Percentiles rank a stretch among this genome's conserved stretches.
These are phyloP conservation scores for Cladophialophora chaetospira DNA, from an alignment of 2,329 filamentous ascomycete genomes.

Conservation along the genomic window DNA sequence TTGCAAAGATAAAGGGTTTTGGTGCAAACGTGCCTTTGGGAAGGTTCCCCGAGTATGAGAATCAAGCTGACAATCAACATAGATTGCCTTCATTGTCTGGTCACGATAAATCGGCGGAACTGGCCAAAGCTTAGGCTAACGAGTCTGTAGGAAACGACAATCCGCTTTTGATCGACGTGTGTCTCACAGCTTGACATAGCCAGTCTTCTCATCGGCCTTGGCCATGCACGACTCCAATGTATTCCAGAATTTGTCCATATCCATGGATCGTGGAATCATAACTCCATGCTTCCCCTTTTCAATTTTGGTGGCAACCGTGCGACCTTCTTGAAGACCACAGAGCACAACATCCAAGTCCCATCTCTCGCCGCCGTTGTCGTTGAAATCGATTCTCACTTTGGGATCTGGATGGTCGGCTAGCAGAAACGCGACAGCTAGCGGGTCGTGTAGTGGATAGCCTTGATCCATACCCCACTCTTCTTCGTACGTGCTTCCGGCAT, in stretches of 20 bases:
- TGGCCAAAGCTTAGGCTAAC: too few species aligned
- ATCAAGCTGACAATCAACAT: too few species aligned
- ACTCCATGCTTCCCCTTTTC: constrained; percentile 63
- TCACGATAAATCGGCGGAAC: too few species aligned
- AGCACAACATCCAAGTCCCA: constrained; percentile 49
- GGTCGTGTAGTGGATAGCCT: constrained; percentile 89
- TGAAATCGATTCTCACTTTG: constrained; percentile 46
- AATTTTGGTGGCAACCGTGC: constrained; percentile 40
- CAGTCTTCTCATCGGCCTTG: constrained; percentile 59
- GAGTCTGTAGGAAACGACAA: too few species aligned
- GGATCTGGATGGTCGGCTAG: constrained; percentile 61
- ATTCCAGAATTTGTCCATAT: constrained; percentile 74
- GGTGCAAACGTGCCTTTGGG: too few species aligned
- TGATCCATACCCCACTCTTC: constrained; percentile 74
- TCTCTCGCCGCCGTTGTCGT: constrained; percentile 50
- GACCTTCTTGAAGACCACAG: constrained; percentile 14
- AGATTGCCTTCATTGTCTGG: too few species aligned
- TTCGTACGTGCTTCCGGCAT: constrained; percentile 85
- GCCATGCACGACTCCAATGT: constrained; percentile 72
- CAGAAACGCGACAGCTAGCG: constrained; percentile 79
- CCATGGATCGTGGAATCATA: constrained; percentile 72
- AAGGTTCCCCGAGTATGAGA: too few species aligned
- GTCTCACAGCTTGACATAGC: constrained; percentile 8
- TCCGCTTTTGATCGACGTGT: too few species aligned
- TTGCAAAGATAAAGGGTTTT: too few species aligned